A percentile compares a stretch with the other conserved stretches of the same genome.
Evolutionary conservation across 139 green algal species (phyloP).

Genomic region (Trebouxia sp.): DNA sequence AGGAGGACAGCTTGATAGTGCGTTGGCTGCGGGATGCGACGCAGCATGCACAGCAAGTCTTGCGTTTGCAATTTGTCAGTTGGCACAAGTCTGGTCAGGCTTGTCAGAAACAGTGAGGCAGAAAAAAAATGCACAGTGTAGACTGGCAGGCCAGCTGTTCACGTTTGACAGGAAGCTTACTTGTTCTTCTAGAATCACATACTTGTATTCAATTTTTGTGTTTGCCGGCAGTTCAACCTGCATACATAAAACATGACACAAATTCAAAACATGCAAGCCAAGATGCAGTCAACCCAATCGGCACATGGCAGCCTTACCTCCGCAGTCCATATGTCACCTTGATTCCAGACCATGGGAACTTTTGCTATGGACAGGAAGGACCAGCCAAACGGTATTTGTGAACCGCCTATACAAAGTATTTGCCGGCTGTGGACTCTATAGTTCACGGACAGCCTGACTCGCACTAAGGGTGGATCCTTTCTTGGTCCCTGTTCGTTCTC

Average conservation of each 20-base stretch:
- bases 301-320: conserved; percentile 58
- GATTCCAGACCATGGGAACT: conserved; percentile 88
- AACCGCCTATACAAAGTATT: conserved; percentile 88
- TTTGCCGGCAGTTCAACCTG: conserved; percentile 83
- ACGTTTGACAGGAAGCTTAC: too few species aligned
- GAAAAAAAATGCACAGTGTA: too few species aligned
- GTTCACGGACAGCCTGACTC: conserved; percentile 34
- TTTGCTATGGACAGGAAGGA: conserved; percentile 93
- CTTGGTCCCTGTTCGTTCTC: background rate
- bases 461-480: conserved; percentile 6
- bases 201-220: conserved; percentile 92
- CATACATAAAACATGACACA: background rate
- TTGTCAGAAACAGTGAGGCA: background rate
- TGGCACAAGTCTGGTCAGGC: too few species aligned
- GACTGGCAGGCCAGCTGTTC: too few species aligned
- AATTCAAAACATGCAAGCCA: background rate
- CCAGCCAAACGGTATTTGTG: conserved; percentile 84
- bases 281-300: background rate
- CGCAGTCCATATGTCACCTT: conserved; percentile 78
- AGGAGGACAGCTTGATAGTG: too few species aligned
- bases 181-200: conserved; percentile 93
- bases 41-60: too few species aligned
- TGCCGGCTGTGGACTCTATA: conserved; percentile 83
- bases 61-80: too few species aligned
- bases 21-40: too few species aligned